These are phyloP conservation scores for Kodamaea alishanica DNA, from an alignment of 1,139 yeast genomes.

Conservation along the genomic window DNA sequence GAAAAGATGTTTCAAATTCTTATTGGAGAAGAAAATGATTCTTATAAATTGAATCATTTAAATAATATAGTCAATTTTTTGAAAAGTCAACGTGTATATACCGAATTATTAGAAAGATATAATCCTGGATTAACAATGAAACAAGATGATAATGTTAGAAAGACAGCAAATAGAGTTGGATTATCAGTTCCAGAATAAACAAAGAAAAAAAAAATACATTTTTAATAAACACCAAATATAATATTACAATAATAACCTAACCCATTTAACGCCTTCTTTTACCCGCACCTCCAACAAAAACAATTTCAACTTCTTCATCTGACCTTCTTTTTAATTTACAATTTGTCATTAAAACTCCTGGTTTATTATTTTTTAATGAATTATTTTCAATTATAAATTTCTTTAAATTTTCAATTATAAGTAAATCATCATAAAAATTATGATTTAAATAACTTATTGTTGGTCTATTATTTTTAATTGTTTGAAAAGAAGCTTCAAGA, in stretches of 20 bases:
- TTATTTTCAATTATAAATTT: constrained; percentile 37
- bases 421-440: constrained; percentile 41
- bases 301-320: constrained; percentile 16
- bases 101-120: constrained; percentile 76
- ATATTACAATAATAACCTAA: neutral
- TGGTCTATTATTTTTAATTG: constrained; percentile 17
- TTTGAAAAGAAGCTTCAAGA: constrained; percentile 27
- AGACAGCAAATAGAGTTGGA: constrained; percentile 85
- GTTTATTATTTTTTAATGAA: constrained; percentile 26
- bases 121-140: constrained; percentile 79
- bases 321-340: constrained; percentile 31
- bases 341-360: constrained; percentile 31
- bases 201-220: neutral
- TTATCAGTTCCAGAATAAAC: constrained; percentile 28
- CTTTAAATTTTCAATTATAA: constrained; percentile 39
- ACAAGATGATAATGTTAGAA: constrained; percentile 72
- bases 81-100: constrained; percentile 70
- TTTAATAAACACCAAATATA: neutral
- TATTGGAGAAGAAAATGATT: constrained; percentile 18
- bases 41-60: constrained; percentile 33
- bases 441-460: constrained; percentile 23
- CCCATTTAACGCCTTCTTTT: constrained; percentile 7
- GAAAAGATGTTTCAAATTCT: constrained; percentile 24
- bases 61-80: constrained; percentile 54
- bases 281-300: constrained; percentile 9